Conservation (phyloP, 2,329 filamentous ascomycete species). For the Pyricularia sp. region DNA sequence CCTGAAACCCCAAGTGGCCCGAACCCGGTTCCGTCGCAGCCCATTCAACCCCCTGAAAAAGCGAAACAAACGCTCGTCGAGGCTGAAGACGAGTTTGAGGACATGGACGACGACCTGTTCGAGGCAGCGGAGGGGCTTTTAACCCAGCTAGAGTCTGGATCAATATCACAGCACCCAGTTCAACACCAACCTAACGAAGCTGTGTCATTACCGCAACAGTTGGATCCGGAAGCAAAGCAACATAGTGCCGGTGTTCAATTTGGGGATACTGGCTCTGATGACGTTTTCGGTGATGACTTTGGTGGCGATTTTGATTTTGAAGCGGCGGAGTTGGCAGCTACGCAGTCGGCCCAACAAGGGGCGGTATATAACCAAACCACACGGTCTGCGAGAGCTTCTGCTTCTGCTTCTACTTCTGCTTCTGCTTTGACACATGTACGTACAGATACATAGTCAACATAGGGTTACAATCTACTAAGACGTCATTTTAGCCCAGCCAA, state of each 20-base stretch:
- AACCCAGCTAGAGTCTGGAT: constrained; percentile 22
- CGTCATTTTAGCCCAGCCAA: constrained; percentile 50
- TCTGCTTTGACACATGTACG: constrained; percentile 39
- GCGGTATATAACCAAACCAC: constrained; percentile 10
- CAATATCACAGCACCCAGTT: constrained; percentile 6
- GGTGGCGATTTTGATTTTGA: constrained; percentile 67
- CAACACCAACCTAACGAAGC: neutral
- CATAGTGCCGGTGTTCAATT: neutral
- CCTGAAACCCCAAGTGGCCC: neutral
- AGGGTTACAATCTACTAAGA: constrained; percentile 47
- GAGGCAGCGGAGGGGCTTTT: constrained; percentile 35
- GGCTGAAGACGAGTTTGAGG: constrained; percentile 47
- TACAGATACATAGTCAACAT: constrained; percentile 24
- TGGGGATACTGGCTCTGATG: constrained; percentile 23
- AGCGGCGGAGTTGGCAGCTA: constrained; percentile 62
- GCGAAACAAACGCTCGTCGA: neutral
- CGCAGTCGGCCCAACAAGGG: constrained; percentile 44
- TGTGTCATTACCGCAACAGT: neutral
- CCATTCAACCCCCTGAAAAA: neutral
- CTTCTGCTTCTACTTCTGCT: neutral
- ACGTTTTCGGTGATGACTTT: constrained; percentile 62
- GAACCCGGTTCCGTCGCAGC: neutral
- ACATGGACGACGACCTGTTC: constrained; percentile 54
- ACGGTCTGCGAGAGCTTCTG: constrained; percentile 11
- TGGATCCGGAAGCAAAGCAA: neutral